Base-by-base conservation (phyloP, 116 monocot genomes). In the Posidonia oceanica region DNA sequence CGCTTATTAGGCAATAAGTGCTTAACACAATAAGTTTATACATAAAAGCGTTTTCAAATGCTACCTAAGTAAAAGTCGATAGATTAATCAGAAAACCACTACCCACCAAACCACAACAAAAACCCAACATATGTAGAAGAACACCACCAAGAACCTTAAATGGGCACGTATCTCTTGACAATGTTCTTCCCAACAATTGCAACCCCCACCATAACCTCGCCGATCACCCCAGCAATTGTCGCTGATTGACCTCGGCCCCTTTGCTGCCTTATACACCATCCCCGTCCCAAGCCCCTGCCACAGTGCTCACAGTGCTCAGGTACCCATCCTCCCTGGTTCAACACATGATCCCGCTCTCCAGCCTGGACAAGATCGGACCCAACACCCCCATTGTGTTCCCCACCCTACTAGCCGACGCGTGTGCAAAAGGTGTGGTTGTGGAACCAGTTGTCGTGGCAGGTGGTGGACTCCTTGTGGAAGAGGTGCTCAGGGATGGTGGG, bases 401-500 rank as follows among this genome's bases (percentile, higher is more conserved):
- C 42, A 69, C 13, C 44, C 75, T 64, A 22, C 89, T 75, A 84
- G 17, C 87, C 81, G 56, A 76, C 18, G 39, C 87, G 84, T 52
- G 79, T 81, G 79, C 76, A 87, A 79, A 74, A 87, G 68, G 77
- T 80, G 55, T 84, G 79, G 75, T 88, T 88, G 67, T 84, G 84
- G 23, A 80, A 78, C 82, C 79, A 82, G 59, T 80, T 80, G 40
- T 85, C 80, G 80, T 80, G 80, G 64, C 80, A 80, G 21, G 53
- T 52, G 58, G 38, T 0, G 71, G 88, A 57, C 52, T 82, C 88
- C 68, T 88, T 85, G 69, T 77, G 76, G 80, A 88, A 88, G 57
- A 88, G 80, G 76, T 82, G 78, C 71, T 88, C 88, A 56, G 88
- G 88, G 38, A 80, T 78, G 65, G 77, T 85, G 39, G 88, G 88